A percentile compares a stretch with the other conserved stretches of the same genome.
phyloP scores from a whole-genome alignment of 176 grass and related monocot species.

The Oryza coarctata region DNA sequence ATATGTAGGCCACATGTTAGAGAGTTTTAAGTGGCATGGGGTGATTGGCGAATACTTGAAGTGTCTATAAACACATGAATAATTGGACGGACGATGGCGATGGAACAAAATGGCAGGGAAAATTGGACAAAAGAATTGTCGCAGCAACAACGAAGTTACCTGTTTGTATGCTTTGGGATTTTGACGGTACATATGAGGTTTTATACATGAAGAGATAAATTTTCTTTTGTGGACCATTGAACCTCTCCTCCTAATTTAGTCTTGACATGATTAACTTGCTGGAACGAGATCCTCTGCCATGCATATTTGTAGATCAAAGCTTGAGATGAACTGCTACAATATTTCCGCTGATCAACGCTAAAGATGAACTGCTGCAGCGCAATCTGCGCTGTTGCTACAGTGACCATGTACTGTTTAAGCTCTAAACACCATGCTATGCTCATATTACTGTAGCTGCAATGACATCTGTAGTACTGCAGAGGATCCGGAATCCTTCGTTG shows the following conservation, averaged over 20 bases:
- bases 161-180: not conserved
- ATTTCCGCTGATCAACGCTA: too few relatives aligned
- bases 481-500: too few relatives aligned
- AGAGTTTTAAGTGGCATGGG: not conserved
- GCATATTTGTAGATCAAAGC: too few relatives aligned
- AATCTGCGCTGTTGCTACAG: too few relatives aligned
- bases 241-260: not conserved
- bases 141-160: not conserved
- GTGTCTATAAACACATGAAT: not conserved
- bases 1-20: conserved; percentile 5
- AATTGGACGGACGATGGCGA: not conserved
- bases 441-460: too few relatives aligned
- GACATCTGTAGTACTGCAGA: too few relatives aligned
- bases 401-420: too few relatives aligned
- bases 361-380: too few relatives aligned
- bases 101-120: not conserved
- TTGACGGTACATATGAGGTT: not conserved
- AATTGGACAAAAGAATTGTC: not conserved
- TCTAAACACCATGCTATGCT: too few relatives aligned
- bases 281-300: too few relatives aligned
- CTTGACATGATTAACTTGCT: too few relatives aligned
- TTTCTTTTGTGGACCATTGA: not conserved
- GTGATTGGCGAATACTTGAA: not conserved
- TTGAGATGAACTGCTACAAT: too few relatives aligned
- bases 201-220: not conserved